Conservation (phyloP, 2,329 filamentous ascomycete species). For the Penicillium psychrosexuale region DNA sequence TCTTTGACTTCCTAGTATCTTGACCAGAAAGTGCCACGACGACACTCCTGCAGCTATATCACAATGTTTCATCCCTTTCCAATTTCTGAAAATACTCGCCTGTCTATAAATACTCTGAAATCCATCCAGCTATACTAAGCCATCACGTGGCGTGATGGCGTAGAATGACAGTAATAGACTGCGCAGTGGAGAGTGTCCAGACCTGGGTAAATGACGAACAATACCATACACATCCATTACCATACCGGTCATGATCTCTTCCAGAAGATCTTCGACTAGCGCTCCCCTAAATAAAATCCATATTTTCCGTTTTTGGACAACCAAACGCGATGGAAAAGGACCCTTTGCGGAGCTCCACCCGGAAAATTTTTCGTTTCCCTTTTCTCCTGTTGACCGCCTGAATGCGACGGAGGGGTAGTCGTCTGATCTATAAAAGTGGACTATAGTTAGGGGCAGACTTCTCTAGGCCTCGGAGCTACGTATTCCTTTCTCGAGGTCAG, state of each 20-base stretch:
- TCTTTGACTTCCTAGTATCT: not conserved
- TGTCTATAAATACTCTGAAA: not conserved
- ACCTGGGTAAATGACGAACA: slow-evolving; percentile 3
- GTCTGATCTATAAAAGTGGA: slow-evolving; percentile 8
- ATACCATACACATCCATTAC: slow-evolving; percentile 1
- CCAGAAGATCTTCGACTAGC: slow-evolving; percentile 16
- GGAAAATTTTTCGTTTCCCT: slow-evolving; percentile 12
- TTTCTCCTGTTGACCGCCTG: slow-evolving; percentile 1
- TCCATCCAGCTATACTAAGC: not conserved
- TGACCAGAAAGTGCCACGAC: not conserved
- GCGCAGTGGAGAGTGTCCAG: not conserved
- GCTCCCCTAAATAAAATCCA: slow-evolving; percentile 1
- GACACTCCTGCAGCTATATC: not conserved
- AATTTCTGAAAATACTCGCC: not conserved
- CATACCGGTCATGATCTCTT: not conserved
- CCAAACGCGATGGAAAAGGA: slow-evolving; percentile 19
- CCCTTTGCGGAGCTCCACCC: slow-evolving; percentile 18
- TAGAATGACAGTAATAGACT: not conserved
- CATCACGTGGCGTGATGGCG: slow-evolving; percentile 7
- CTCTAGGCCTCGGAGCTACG: not conserved
- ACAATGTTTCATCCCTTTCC: not conserved
- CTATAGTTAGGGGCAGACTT: not conserved
- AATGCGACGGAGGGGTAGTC: not conserved
- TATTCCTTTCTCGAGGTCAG: not conserved
- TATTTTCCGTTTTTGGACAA: slow-evolving; percentile 21